Base-by-base conservation (phyloP, 768 basidiomycete genomes). In the Asterophora lycoperdoides region DNA sequence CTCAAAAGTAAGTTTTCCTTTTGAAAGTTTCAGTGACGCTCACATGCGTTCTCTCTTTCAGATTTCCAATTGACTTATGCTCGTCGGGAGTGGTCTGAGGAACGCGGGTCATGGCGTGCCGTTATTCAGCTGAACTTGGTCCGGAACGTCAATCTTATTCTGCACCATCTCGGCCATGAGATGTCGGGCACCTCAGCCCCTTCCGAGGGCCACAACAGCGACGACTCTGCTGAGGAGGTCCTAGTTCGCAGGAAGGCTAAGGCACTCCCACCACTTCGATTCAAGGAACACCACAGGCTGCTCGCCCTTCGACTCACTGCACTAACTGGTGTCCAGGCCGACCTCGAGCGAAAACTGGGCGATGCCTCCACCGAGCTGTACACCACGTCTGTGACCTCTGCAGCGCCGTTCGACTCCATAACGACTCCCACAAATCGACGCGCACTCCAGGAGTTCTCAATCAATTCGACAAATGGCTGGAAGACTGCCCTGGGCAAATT, bases 91-190 rank as follows among this genome's bases (percentile, higher is more conserved):
- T 89, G 87, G 82, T 66, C 73, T 4, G 78, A 84, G 53, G 84
- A 89, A 56, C 79, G 79, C 36, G 68, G 73, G 1, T 77, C 83
- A 20, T 91, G 88, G 88, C 78, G 84, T 17, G 68, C 79, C 13
- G 85, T 91, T 49, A 81, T 91, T 49, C 81, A 85, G 55, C 78
- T 90, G 57, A 91, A 91, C 62, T 79, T 91, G 63, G 75, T 89
- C 45, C 81, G 85, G 59, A 88, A 86, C 53, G 75, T 87, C 57
- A 79, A 84, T 52, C 68, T 70, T 23, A 78, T 86, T 38, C 70
- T 88, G 17, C 77, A 84, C 41, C 68, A 77, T 34, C 68, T 86
- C 35, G 59, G 66, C 13, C 74, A 73, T 29, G 83, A 85, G 55
- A 81, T 86, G 75, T 64, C 74, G 18, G 74, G 66, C 57, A 13